phyloP scores from a whole-genome alignment of 495 filamentous ascomycete genomes.

The Ramalina intermedia region DNA sequence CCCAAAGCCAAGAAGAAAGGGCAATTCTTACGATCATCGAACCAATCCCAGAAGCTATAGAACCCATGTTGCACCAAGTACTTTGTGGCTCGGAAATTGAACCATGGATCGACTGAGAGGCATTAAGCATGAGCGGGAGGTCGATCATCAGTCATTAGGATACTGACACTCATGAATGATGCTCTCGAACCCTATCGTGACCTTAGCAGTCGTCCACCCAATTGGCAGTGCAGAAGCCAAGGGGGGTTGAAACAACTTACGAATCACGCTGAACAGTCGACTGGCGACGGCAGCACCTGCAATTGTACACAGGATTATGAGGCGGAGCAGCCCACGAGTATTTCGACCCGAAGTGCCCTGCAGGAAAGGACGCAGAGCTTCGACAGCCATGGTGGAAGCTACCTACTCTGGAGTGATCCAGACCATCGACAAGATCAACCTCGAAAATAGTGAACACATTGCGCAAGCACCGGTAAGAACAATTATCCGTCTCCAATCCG shows the following conservation, averaged over 20 bases:
- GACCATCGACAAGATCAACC: neutral
- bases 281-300: constrained; percentile 86
- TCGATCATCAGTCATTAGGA: constrained; percentile 5
- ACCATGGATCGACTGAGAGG: constrained; percentile 92
- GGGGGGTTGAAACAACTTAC: constrained; percentile 38
- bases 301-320: constrained; percentile 85
- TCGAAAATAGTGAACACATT: constrained; percentile 6
- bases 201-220: constrained; percentile 20
- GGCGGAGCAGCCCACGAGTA: constrained; percentile 72
- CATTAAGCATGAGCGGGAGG: constrained; percentile 2
- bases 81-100: constrained; percentile 98
- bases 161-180: constrained; percentile 98
- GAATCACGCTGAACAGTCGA: constrained; percentile 94
- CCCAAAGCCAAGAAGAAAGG: neutral
- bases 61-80: constrained; percentile 94
- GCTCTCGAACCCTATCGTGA: constrained; percentile 73
- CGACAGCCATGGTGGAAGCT: constrained; percentile 30
- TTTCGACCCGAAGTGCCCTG: constrained; percentile 56
- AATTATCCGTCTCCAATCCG: neutral
- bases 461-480: neutral
- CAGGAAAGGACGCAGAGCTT: constrained; percentile 41
- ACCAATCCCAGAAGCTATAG: constrained; percentile 99
- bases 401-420: neutral
- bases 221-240: neutral
- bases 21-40: constrained; percentile 67